phyloP scores from a whole-genome alignment of 768 basidiomycete species.

The button mushroom (Agaricus bisporus) region DNA sequence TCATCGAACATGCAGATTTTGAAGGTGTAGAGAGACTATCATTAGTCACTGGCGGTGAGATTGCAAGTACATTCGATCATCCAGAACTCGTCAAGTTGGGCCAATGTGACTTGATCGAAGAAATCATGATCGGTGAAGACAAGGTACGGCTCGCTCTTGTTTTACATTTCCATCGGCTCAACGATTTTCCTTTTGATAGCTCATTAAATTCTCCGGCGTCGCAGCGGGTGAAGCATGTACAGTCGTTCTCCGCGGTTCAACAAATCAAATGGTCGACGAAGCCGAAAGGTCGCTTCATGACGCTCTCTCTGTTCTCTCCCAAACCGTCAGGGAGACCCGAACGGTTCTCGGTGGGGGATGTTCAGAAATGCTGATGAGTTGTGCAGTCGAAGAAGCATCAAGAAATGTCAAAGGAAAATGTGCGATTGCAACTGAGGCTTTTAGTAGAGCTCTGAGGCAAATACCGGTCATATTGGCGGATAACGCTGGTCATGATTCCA shows the following conservation, averaged over 20 bases:
- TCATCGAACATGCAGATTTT: conserved; percentile 98
- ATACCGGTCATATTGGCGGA: conserved; percentile 97
- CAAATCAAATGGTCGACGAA: conserved; percentile 98
- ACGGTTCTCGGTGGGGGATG: conserved; percentile 95
- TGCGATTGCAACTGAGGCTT: conserved; percentile 91
- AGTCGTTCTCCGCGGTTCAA: conserved; percentile 94
- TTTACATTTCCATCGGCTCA: not conserved
- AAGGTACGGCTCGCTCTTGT: conserved; percentile 47
- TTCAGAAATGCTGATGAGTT: conserved; percentile 97
- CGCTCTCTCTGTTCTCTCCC: conserved; percentile 93
- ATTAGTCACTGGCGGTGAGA: conserved; percentile 96
- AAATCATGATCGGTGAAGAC: conserved; percentile 99
- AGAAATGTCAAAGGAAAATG: conserved; percentile 88
- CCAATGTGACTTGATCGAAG: conserved; percentile 90
- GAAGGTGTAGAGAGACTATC: conserved; percentile 96
- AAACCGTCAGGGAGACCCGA: conserved; percentile 96
- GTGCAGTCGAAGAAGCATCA: conserved; percentile 86
- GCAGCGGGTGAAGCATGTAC: conserved; percentile 98
- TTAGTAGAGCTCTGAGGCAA: conserved; percentile 81
- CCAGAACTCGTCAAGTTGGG: conserved; percentile 93
- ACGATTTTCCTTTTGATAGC: conserved; percentile 35
- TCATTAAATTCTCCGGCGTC: conserved; percentile 99
- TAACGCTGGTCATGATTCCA: conserved; percentile 97
- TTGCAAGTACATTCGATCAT: conserved; percentile 90
- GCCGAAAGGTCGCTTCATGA: conserved; percentile 97